phyloP scores from a whole-genome alignment of 768 basidiomycete genomes.

The Macrolepiota dolichaula region DNA sequence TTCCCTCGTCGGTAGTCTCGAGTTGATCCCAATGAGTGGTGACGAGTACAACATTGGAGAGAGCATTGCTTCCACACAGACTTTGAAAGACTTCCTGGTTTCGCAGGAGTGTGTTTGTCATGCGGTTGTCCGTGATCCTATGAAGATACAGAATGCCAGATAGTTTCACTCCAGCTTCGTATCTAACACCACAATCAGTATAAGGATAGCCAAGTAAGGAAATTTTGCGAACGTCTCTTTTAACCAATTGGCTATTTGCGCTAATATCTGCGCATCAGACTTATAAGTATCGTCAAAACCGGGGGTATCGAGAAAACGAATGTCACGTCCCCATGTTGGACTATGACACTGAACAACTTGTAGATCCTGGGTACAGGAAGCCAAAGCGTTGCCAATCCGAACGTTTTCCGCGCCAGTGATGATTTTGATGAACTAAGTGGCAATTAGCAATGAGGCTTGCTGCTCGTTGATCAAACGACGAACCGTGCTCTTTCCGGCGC shows the following conservation, averaged over 20 bases:
- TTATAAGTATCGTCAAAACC: slow-evolving; percentile 25
- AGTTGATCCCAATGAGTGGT: slow-evolving; percentile 19
- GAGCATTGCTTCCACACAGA: slow-evolving; percentile 12
- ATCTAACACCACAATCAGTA: slow-evolving; percentile 1
- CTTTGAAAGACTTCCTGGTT: slow-evolving; percentile 15
- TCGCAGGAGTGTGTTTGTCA: slow-evolving; percentile 3
- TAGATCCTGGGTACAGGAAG: slow-evolving; percentile 22
- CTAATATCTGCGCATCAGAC: slow-evolving; percentile 21
- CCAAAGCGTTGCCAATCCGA: slow-evolving; percentile 19
- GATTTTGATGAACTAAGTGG: slow-evolving; percentile 23
- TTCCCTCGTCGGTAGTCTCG: neutral
- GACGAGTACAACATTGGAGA: slow-evolving; percentile 15
- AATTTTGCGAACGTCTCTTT: slow-evolving; percentile 18
- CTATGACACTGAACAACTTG: slow-evolving; percentile 16
- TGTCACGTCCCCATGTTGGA: slow-evolving; percentile 6
- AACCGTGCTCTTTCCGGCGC: slow-evolving; percentile 23
- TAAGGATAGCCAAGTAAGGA: neutral
- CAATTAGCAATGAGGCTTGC: neutral
- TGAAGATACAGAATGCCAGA: slow-evolving; percentile 18
- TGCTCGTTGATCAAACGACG: neutral
- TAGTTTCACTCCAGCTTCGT: slow-evolving; percentile 7
- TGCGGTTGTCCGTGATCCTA: slow-evolving; percentile 17
- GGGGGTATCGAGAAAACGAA: slow-evolving; percentile 28
- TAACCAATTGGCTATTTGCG: slow-evolving; percentile 24
- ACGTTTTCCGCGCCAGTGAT: slow-evolving; percentile 16